These are phyloP conservation scores for Thelephora ganbajun DNA, from an alignment of 768 basidiomycete species.

Conservation along the genomic window DNA sequence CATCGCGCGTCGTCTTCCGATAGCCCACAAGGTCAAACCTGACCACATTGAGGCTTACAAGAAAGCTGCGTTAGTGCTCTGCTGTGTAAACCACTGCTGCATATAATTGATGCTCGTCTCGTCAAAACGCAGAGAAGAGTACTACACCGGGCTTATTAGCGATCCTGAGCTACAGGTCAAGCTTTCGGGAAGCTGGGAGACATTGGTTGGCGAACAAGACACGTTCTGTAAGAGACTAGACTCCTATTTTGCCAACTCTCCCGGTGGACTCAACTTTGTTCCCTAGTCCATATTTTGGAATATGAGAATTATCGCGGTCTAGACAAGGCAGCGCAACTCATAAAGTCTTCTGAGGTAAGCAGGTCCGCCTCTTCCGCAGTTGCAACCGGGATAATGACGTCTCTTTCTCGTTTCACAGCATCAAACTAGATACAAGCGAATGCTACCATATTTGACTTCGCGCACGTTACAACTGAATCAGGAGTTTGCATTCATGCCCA, in stretches of 20 bases:
- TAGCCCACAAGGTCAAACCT: slow-evolving; percentile 82
- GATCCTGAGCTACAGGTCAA: slow-evolving; percentile 69
- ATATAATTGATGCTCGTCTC: slow-evolving; percentile 1
- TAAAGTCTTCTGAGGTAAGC: slow-evolving; percentile 31
- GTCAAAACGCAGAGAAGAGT: slow-evolving; percentile 46
- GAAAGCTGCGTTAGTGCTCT: slow-evolving; percentile 51
- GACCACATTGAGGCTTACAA: slow-evolving; percentile 74
- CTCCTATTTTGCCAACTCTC: neutral
- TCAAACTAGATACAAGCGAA: slow-evolving; percentile 46
- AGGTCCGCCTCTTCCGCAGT: neutral
- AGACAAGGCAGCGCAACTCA: slow-evolving; percentile 60
- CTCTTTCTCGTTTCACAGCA: slow-evolving; percentile 29
- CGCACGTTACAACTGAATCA: slow-evolving; percentile 72
- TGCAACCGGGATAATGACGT: slow-evolving; percentile 1
- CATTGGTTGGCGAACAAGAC: slow-evolving; percentile 80
- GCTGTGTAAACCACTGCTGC: neutral
- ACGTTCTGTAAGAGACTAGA: slow-evolving; percentile 39
- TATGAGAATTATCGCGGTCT: slow-evolving; percentile 89
- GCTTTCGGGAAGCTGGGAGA: slow-evolving; percentile 90
- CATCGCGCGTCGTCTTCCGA: slow-evolving; percentile 7
- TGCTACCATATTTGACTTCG: slow-evolving; percentile 65
- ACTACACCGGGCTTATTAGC: slow-evolving; percentile 69
- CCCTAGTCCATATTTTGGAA: slow-evolving; percentile 62
- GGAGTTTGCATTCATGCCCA: slow-evolving; percentile 93
- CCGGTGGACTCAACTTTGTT: neutral